Evolutionary conservation across 139 green algal species (phyloP).

Genomic region (Raphidocelis subcapitata): DNA sequence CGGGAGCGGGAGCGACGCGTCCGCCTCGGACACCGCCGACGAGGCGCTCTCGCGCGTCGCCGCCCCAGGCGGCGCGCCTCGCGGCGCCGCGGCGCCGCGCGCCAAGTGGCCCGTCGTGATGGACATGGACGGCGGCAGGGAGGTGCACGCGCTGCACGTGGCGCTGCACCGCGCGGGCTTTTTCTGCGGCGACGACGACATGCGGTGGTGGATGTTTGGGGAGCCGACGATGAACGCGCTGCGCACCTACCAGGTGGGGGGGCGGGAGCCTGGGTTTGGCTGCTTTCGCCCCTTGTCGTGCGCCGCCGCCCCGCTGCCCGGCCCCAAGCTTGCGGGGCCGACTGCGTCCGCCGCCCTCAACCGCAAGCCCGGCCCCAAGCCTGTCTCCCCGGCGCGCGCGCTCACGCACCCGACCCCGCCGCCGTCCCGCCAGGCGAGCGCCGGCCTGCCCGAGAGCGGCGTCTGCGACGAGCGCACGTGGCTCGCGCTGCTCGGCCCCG

Average conservation of each 20-base stretch:
- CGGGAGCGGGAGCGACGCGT: not conserved
- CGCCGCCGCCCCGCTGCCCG: no score
- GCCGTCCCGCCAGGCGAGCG: conserved; percentile 46
- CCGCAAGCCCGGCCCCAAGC: not conserved
- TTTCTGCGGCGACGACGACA: conserved; percentile 53
- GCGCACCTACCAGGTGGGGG: conserved; percentile 59
- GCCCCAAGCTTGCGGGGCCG: no score
- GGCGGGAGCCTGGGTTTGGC: not conserved
- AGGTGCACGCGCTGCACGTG: conserved; percentile 48
- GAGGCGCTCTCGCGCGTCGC: not conserved
- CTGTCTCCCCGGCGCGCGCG: not conserved
- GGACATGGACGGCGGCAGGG: conserved; percentile 41
- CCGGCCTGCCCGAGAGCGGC: conserved; percentile 65
- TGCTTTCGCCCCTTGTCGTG: no score
- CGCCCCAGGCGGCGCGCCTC: not conserved
- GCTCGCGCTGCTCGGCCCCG: conserved; percentile 56
- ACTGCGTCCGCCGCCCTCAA: not conserved
- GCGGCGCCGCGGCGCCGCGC: not conserved
- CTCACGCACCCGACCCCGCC: no score
- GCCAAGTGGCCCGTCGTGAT: conserved; percentile 35
- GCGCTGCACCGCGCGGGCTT: conserved; percentile 38
- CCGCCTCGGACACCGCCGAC: not conserved
- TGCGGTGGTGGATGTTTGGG: conserved; percentile 63
- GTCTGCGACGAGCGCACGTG: conserved; percentile 65
- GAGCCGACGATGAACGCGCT: conserved; percentile 33